These are phyloP conservation scores for Boeremia lycopersici DNA, from an alignment of 2,329 filamentous ascomycete genomes.

Conservation along the genomic window DNA sequence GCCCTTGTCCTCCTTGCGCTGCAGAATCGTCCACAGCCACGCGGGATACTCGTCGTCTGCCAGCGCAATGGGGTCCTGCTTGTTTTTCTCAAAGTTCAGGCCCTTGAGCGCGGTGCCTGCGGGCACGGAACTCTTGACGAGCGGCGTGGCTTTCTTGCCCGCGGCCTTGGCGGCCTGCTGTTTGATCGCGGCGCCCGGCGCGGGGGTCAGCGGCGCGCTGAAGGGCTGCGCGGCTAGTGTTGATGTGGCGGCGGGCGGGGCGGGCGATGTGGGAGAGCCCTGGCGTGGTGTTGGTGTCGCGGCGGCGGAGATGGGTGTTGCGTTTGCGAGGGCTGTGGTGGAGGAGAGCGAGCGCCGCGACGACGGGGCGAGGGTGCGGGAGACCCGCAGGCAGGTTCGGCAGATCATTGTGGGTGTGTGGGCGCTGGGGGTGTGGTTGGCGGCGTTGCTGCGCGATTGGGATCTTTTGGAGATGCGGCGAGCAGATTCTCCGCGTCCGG, in stretches of 20 bases:
- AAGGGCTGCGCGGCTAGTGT: constrained; percentile 55
- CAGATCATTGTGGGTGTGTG: constrained; percentile 46
- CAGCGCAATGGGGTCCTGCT: constrained; percentile 73
- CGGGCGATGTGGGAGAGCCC: constrained; percentile 26
- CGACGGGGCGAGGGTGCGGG: constrained; percentile 26
- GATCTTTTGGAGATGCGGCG: constrained; percentile 25
- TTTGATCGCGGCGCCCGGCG: constrained; percentile 29
- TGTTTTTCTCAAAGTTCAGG: constrained; percentile 77
- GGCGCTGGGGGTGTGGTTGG: not conserved
- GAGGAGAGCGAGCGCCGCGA: constrained; percentile 37
- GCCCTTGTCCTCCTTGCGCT: constrained; percentile 61
- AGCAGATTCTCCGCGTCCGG: not conserved
- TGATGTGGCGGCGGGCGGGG: constrained; percentile 50
- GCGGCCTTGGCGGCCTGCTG: constrained; percentile 31
- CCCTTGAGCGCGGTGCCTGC: constrained; percentile 74
- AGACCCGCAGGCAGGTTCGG: constrained; percentile 45
- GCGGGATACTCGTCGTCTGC: constrained; percentile 77
- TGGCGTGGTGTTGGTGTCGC: constrained; percentile 37
- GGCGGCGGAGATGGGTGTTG: constrained; percentile 36
- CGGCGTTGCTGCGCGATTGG: not conserved
- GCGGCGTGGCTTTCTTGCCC: constrained; percentile 37
- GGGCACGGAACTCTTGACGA: constrained; percentile 58
- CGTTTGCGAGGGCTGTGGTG: constrained; percentile 26
- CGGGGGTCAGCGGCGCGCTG: constrained; percentile 47
- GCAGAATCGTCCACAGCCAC: constrained; percentile 79